Evolutionary conservation across 495 filamentous ascomycete species (phyloP).

Genomic region (Thermochaetoides thermophila): DNA sequence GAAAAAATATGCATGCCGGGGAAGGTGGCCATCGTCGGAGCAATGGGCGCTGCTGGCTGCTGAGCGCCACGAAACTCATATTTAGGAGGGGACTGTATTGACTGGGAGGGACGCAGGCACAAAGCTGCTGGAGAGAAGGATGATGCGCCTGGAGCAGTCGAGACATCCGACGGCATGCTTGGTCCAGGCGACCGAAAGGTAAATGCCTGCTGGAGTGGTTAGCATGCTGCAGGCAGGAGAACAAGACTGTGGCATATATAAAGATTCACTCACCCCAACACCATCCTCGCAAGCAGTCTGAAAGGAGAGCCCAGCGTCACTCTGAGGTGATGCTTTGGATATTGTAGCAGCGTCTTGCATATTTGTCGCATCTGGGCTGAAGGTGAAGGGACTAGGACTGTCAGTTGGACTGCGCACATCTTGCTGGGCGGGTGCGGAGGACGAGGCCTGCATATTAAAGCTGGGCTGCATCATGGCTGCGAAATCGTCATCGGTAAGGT

Average conservation of each 20-base stretch:
- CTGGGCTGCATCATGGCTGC: neutral
- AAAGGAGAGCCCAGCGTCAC: neutral
- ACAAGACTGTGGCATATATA: neutral
- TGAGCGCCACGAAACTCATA: slow-evolving; percentile 6
- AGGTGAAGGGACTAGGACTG: slow-evolving; percentile 5
- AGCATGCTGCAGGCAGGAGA: neutral
- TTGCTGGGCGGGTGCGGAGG: neutral
- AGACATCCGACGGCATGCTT: neutral
- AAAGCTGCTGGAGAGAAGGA: neutral
- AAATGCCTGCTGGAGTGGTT: slow-evolving; percentile 2
- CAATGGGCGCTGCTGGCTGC: neutral
- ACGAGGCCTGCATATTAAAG: slow-evolving; percentile 2
- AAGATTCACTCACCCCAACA: slow-evolving; percentile 1
- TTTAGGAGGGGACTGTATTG: neutral
- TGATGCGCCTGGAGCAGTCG: neutral
- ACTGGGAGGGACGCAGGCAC: slow-evolving; percentile 3
- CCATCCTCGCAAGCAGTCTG: neutral
- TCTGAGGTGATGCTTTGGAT: slow-evolving; percentile 3
- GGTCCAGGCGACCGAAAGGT: neutral
- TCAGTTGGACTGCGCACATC: slow-evolving; percentile 4
- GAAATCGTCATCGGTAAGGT: neutral
- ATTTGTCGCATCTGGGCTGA: neutral
- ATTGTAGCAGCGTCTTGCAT: neutral
- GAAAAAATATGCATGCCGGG: neutral
- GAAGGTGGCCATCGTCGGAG: neutral